Evolutionary conservation across 2,329 filamentous ascomycete species (phyloP), one percentile per base, ranked within the genome.

Genomic region (Didymella glomerata): DNA sequence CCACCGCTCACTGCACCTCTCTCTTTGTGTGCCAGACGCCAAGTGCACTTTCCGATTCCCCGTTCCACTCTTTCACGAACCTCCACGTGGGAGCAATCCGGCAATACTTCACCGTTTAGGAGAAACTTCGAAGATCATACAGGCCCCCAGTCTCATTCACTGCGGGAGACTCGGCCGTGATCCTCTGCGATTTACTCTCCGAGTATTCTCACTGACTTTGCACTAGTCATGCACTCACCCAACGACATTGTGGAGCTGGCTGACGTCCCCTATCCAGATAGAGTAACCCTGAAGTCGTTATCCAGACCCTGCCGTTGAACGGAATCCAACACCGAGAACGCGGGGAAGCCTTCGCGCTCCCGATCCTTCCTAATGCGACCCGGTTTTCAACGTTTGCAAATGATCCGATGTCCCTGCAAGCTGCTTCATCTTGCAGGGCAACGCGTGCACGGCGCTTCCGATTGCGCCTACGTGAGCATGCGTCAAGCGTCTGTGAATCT

Each of bases 41-140:
- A 20, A 36, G n/a, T 34, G 16, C 50, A 54, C 27, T 30, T 54
- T 18, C 50, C 56, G 41, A 18, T 54, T 5, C 50, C 50, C 56
- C 46, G 47, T 47, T 27, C 50, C 46, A 42, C 20, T 54, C 40
- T 54, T 54, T 38, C 9, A 25, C 16, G 13, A 8, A 30, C 2
- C 10, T 52, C 28, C 50, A 54, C 34, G 56, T 59, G 50, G 40
- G 22, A 5, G 16, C n/a, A 41, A 30, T 25, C 20, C 28, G n/a
- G 44, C 11, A 13, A 25, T 28, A 18, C 44, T 28, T 57, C 11
- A 32, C 38, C 24, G 30, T 14, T 45, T 28, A 16, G n/a, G 22
- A 40, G 24, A n/a, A 32, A 34, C 3, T 16, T 20, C 14, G 16
- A 22, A 9, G 20, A 40, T 22, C 16, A 14, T 20, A 4, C 11